Evolutionary conservation across 2,329 filamentous ascomycete genomes (phyloP), one percentile per base, ranked within the genome.

Genomic region (Botrytis porri): DNA sequence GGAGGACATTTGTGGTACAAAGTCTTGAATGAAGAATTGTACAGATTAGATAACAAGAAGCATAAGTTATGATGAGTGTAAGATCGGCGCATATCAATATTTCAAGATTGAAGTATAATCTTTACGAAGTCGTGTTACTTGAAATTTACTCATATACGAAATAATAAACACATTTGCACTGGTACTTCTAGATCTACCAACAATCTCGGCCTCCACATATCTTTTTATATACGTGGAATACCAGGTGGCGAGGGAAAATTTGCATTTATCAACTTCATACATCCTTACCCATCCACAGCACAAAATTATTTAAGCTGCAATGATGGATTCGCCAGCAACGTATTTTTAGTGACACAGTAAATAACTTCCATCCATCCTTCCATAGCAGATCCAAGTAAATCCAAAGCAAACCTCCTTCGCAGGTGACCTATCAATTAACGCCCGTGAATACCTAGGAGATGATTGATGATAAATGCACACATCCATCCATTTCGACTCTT

Each of bases 371-470:
- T 39, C 25, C 60, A 41, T 43, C 61, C n/a, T 63, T 43, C n/a
- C 14, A 51, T 37, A 29, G 51, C 8, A n/a, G 14, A 29, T 29
- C 22, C 32, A 54, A 39, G 9, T 54, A n/a, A 67, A 67, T 39
- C 35, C 32, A 54, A 39, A 22, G 35, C n/a, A 41, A 57, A 22
- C 48, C 48, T 16, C 48, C 65, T 57, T 67, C 18, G 48, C 48
- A 67, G 48, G 35, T 67, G 64, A 54, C 35, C 64, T 67, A 48
- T 54, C 64, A 62, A 54, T 54, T 39, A 67, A 54, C 45, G 45
- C 45, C 45, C 16, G 35, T 54, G 12, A 57, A 29, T 41, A 67
- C 35, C 48, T 66, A 39, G 25, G 45, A 54, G 32, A 66, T 54
- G 25, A 45, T 51, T 16, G 43, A 65, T 29, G 45, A n/a, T 41